Evolutionary conservation across 177 flowering plant genomes (phyloP), one percentile per base, ranked within the genome.

Genomic region (Vitis hybrid): DNA sequence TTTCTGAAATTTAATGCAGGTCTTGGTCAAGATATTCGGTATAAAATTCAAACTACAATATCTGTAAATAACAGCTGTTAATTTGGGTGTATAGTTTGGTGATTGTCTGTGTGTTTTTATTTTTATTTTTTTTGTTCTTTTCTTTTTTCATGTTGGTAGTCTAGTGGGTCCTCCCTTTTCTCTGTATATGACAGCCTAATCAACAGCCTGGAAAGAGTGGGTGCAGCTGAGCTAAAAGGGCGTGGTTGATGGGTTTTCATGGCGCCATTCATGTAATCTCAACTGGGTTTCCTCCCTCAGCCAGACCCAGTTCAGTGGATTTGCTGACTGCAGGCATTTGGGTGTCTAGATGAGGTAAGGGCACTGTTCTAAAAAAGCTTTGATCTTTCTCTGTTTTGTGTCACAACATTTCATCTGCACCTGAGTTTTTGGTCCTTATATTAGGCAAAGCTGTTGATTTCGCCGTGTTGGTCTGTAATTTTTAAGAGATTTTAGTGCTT

Each of bases 131-230:
- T 10, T 15, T 21, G 18, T 32, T 27, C 27, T 55, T 9, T 54
- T 11, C 11, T 66, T 66, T 21, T 19, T 35, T 30, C 30, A 18
- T 24, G 21, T 73, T 46, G 59, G 58, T 72, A 13, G 11, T 50
- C 27, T 50, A 24, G 80, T 77, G 74, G 89, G 86, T 73, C 83
- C 82, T 66, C 35, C 30, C 18, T 46, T 58, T 64, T 13, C 76
- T 52, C 75, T 75, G 81, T 73, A 77, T 63, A 72, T 76, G 88
- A 85, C 89, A 88, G 87, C 88, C 86, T 86, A 79, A 86, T 79
- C 84, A 79, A 81, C 91, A 87, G 91, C 85, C 90, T 87, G 94
- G 85, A 90, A 86, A 86, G 83, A 57, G 68, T 76, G 64, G 77
- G 66, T 64, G 49, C 58, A 67, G 80, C 75, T 74, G 80, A 78